Conservation (phyloP, 2,329 filamentous ascomycete genomes). For the Ophiostoma ulmi region DNA sequence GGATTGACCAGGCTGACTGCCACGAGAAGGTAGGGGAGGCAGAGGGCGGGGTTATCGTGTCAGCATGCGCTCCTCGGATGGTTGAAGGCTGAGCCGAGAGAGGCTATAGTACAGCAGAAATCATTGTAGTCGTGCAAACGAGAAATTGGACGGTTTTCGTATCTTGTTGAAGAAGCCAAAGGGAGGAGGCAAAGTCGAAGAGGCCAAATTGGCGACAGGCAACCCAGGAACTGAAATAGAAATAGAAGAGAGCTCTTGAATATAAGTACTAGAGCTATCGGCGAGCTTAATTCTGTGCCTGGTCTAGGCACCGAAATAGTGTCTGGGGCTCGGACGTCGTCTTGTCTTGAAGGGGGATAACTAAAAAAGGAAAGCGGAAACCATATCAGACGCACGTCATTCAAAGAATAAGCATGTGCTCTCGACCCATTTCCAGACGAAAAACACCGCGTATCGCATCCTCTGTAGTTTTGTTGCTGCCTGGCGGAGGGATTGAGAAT, state of each 20-base stretch:
- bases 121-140: background rate
- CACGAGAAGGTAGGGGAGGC: slow-evolving; percentile 4
- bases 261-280: background rate
- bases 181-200: too few relatives aligned
- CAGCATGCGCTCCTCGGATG: background rate
- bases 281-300: background rate
- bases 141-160: background rate
- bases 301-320: slow-evolving; percentile 2
- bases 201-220: too few relatives aligned
- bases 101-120: background rate
- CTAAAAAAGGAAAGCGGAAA: background rate
- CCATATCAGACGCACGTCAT: background rate
- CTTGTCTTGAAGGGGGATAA: background rate
- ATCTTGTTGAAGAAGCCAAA: too few relatives aligned
- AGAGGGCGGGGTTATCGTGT: slow-evolving; percentile 6
- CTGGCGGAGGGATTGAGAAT: background rate
- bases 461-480: background rate
- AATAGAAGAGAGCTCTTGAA: too few relatives aligned
- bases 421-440: background rate
- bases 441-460: background rate
- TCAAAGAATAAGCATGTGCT: background rate
- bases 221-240: background rate
- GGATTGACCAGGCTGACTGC: slow-evolving; percentile 20
- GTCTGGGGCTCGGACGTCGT: background rate
- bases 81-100: background rate